These are phyloP conservation scores for Colletotrichum sp. DNA, from an alignment of 2,329 filamentous ascomycete genomes.

Conservation along the genomic window DNA sequence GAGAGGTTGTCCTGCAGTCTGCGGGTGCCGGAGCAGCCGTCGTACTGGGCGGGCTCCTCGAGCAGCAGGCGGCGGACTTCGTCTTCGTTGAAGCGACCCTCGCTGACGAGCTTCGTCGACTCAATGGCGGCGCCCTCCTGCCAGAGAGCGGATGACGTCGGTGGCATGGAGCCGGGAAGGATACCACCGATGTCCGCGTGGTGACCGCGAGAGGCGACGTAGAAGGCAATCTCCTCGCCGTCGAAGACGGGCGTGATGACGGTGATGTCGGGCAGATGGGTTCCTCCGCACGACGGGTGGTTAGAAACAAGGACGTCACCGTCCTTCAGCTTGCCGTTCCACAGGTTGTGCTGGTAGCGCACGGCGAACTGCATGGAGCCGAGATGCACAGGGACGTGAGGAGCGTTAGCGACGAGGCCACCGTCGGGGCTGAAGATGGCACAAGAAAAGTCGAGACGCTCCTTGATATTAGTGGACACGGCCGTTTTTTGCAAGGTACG, in stretches of 20 bases:
- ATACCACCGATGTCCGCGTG: conserved; percentile 71
- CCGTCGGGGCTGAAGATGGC: conserved; percentile 77
- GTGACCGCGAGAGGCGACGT: conserved; percentile 34
- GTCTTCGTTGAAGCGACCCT: conserved; percentile 79
- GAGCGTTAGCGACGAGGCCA: conserved; percentile 75
- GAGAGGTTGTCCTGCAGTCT: conserved; percentile 78
- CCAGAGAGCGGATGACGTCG: conserved; percentile 69
- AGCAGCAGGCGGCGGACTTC: conserved; percentile 70
- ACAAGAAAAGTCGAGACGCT: conserved; percentile 79
- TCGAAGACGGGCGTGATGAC: conserved; percentile 44
- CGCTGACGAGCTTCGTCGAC: conserved; percentile 74
- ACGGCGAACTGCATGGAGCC: conserved; percentile 83
- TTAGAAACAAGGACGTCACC: conserved; percentile 78
- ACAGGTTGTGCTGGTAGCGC: conserved; percentile 70
- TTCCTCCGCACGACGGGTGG: conserved; percentile 30
- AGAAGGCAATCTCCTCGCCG: conserved; percentile 33
- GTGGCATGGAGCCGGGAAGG: conserved; percentile 82
- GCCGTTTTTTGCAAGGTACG: conserved; percentile 77
- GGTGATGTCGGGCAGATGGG: conserved; percentile 46
- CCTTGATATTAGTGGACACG: conserved; percentile 79
- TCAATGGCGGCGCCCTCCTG: conserved; percentile 71
- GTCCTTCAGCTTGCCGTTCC: conserved; percentile 71
- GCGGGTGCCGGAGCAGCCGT: conserved; percentile 72
- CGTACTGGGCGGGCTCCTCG: conserved; percentile 65
- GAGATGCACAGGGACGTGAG: conserved; percentile 77